Evolutionary conservation across 345 rosid genomes (phyloP).

Genomic region (Geranium brycei): DNA sequence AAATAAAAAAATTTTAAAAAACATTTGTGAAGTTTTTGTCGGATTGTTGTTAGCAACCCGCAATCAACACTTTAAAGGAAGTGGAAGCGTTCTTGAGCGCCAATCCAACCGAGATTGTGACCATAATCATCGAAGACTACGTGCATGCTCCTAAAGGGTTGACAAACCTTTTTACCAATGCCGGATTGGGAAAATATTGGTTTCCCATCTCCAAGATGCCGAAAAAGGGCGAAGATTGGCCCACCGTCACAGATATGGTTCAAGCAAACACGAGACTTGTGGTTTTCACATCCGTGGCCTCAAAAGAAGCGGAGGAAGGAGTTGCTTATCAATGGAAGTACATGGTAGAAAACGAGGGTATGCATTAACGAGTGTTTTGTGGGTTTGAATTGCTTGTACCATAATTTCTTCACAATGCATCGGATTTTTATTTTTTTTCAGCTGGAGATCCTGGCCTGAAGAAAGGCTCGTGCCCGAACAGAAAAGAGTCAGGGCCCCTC

Average conservation of each 20-base stretch:
- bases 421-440: slow-evolving; percentile 23
- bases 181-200: slow-evolving; percentile 75
- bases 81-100: slow-evolving; percentile 75
- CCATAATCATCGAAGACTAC: slow-evolving; percentile 87
- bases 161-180: slow-evolving; percentile 50
- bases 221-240: slow-evolving; percentile 88
- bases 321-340: slow-evolving; percentile 96
- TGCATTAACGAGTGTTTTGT: slow-evolving; percentile 8
- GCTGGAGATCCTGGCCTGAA: slow-evolving; percentile 97
- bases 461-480: slow-evolving; percentile 71
- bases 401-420: neutral
- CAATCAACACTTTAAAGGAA: slow-evolving; percentile 69
- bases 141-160: slow-evolving; percentile 83
- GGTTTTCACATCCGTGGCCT: slow-evolving; percentile 82
- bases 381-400: neutral
- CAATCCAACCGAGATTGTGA: slow-evolving; percentile 71
- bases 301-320: slow-evolving; percentile 94
- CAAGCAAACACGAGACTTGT: slow-evolving; percentile 68
- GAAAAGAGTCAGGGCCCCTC: slow-evolving; percentile 71
- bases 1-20: neutral
- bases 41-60: slow-evolving; percentile 63
- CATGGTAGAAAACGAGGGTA: slow-evolving; percentile 77
- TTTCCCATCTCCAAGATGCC: slow-evolving; percentile 93
- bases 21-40: slow-evolving; percentile 1
- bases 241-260: slow-evolving; percentile 75